Conservation (phyloP, 495 filamentous ascomycete species). For the Penicillium steckii region DNA sequence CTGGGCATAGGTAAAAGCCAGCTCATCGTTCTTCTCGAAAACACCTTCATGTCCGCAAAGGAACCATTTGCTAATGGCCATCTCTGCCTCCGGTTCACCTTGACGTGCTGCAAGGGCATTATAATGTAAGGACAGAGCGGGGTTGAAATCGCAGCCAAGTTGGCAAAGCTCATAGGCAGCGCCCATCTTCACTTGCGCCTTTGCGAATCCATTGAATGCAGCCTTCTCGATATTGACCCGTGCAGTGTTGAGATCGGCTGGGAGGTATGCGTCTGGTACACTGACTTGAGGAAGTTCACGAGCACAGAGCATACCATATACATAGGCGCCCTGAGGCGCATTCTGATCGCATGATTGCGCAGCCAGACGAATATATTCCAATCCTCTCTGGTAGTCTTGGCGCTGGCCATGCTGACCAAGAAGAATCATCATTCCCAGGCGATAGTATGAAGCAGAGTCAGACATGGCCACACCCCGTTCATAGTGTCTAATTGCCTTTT, state of each 20-base stretch:
- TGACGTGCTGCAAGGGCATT: constrained; percentile 91
- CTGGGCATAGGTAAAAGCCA: constrained; percentile 88
- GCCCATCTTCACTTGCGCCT: constrained; percentile 97
- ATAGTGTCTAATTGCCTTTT: constrained; percentile 90
- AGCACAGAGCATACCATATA: constrained; percentile 90
- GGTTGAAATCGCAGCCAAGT: constrained; percentile 92
- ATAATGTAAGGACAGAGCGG: constrained; percentile 88
- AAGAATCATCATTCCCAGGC: constrained; percentile 95
- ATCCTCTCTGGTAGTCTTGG: constrained; percentile 73
- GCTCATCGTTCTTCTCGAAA: constrained; percentile 91
- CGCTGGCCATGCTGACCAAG: constrained; percentile 87
- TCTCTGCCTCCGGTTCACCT: constrained; percentile 85
- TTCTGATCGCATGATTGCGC: constrained; percentile 94
- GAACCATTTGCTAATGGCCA: constrained; percentile 99
- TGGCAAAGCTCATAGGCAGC: constrained; percentile 92
- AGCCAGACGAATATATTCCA: constrained; percentile 77
- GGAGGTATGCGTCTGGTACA: constrained; percentile 71
- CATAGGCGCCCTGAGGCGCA: constrained; percentile 93
- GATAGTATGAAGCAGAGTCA: constrained; percentile 93
- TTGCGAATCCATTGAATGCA: constrained; percentile 93
- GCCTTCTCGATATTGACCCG: constrained; percentile 93
- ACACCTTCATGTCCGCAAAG: constrained; percentile 88
- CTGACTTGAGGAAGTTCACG: constrained; percentile 85
- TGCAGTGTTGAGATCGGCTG: constrained; percentile 71
- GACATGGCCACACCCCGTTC: constrained; percentile 68